Evolutionary conservation across 2,329 filamentous ascomycete species (phyloP).

Genomic region (Hypoxylon sp.): DNA sequence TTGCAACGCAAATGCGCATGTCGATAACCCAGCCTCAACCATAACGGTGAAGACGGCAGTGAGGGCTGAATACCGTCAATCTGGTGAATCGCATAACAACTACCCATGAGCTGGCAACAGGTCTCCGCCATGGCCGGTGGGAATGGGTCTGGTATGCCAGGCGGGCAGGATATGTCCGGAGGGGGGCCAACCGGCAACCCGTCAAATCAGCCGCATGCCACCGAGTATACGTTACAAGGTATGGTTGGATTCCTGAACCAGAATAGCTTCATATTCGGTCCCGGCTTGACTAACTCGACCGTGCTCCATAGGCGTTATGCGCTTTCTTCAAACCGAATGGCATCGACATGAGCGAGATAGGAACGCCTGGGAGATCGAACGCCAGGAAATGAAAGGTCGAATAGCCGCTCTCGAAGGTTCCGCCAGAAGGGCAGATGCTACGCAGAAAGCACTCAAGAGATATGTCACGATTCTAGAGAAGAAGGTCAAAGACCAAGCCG

Average conservation of each 20-base stretch:
- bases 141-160: slow-evolving; percentile 61
- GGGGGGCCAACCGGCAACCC: slow-evolving; percentile 58
- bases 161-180: slow-evolving; percentile 58
- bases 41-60: slow-evolving; percentile 51
- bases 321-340: slow-evolving; percentile 99
- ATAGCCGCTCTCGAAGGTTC: slow-evolving; percentile 96
- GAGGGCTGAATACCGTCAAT: slow-evolving; percentile 43
- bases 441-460: slow-evolving; percentile 90
- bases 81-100: slow-evolving; percentile 24
- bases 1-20: slow-evolving; percentile 48
- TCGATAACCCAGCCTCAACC: slow-evolving; percentile 34
- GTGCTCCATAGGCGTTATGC: slow-evolving; percentile 84
- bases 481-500: slow-evolving; percentile 86
- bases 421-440: slow-evolving; percentile 85
- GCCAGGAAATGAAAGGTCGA: slow-evolving; percentile 98
- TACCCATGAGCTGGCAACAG: slow-evolving; percentile 57
- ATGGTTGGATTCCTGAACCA: slow-evolving; percentile 3
- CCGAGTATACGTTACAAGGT: slow-evolving; percentile 74
- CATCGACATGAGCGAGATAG: slow-evolving; percentile 97
- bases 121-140: slow-evolving; percentile 59
- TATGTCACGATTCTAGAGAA: slow-evolving; percentile 92
- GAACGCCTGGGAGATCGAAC: slow-evolving; percentile 99
- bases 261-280: not conserved
- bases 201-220: slow-evolving; percentile 68
- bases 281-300: slow-evolving; percentile 24